Evolutionary conservation across 2,329 filamentous ascomycete species (phyloP).

Genomic region (Thielaviopsis ethacetica): DNA sequence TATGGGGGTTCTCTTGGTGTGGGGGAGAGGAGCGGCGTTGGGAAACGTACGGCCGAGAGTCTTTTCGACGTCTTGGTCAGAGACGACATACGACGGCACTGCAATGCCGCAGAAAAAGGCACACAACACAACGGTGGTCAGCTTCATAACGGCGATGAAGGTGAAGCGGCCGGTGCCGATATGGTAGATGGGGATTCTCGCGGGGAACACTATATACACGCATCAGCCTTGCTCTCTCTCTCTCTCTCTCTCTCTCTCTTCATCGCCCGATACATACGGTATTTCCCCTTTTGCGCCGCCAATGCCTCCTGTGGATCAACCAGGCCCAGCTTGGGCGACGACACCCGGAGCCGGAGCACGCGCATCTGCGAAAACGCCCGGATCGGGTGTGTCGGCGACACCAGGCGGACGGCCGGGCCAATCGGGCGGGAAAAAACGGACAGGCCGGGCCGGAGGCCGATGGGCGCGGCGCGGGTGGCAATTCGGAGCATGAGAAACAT

Average conservation of each 20-base stretch:
- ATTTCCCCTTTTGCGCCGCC: not conserved
- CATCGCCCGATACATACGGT: not conserved
- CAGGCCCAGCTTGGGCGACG: not conserved
- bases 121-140: constrained; percentile 54
- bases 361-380: not conserved
- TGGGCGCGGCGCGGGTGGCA: too few species aligned
- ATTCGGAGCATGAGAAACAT: not conserved
- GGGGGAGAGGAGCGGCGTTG: not conserved
- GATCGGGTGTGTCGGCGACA: not conserved
- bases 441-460: not conserved
- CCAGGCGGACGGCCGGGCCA: not conserved
- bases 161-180: constrained; percentile 50
- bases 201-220: constrained; percentile 30
- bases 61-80: constrained; percentile 22
- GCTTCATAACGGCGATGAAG: constrained; percentile 53
- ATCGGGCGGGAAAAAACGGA: not conserved
- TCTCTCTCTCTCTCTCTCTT: not conserved
- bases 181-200: constrained; percentile 56
- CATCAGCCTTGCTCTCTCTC: not conserved
- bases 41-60: constrained; percentile 23
- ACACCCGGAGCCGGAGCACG: not conserved
- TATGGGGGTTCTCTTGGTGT: too few species aligned
- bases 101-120: constrained; percentile 48
- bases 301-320: not conserved
- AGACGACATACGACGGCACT: constrained; percentile 39